Evolutionary conservation across 768 basidiomycete genomes (phyloP).

Genomic region (Naganishia randhawae): DNA sequence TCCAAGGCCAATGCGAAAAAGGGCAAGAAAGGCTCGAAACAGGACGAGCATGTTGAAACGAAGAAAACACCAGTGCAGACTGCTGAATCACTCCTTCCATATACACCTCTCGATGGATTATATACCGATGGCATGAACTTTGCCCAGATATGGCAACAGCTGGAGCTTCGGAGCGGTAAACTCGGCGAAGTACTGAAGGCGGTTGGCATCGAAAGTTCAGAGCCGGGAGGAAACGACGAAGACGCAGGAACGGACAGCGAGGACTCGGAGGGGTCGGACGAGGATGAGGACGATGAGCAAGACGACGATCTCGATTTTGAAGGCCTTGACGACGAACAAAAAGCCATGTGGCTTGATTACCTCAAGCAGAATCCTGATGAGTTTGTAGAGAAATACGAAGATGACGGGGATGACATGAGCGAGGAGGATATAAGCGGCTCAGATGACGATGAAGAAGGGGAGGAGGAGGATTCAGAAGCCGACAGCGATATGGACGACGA

Average conservation of each 20-base stretch:
- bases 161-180: conserved; percentile 72
- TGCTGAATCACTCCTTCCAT: conserved; percentile 35
- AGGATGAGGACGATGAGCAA: conserved; percentile 33
- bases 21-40: conserved; percentile 40
- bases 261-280: conserved; percentile 35
- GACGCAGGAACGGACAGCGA: conserved; percentile 51
- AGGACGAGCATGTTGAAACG: not conserved
- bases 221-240: conserved; percentile 40
- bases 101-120: conserved; percentile 72
- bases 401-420: conserved; percentile 29
- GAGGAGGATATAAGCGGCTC: conserved; percentile 52
- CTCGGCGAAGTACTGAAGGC: conserved; percentile 68
- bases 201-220: conserved; percentile 57
- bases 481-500: conserved; percentile 42
- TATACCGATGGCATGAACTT: conserved; percentile 73
- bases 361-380: conserved; percentile 33
- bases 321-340: conserved; percentile 44
- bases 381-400: conserved; percentile 45
- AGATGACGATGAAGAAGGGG: conserved; percentile 42
- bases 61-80: not conserved
- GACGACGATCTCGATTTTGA: conserved; percentile 37
- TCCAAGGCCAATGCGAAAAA: conserved; percentile 47
- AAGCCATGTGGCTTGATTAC: conserved; percentile 26
- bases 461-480: conserved; percentile 34
- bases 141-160: conserved; percentile 89